phyloP scores from a whole-genome alignment of 805 yeast genomes.

The Millerago galiae region DNA sequence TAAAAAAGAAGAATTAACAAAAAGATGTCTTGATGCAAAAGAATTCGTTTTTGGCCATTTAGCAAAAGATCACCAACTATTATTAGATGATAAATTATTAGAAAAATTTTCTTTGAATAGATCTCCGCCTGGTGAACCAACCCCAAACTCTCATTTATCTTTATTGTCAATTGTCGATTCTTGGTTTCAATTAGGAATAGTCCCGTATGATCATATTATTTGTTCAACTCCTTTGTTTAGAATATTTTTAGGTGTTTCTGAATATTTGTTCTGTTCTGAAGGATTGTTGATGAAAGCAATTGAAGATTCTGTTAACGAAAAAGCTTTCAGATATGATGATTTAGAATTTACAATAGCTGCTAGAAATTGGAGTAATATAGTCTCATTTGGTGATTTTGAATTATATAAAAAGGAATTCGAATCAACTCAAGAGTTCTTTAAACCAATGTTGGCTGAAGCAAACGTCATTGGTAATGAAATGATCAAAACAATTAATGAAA shows the following conservation, averaged over 20 bases:
- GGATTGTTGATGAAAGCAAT: conserved; percentile 77
- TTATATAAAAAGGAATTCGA: conserved; percentile 70
- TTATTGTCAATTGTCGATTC: conserved; percentile 88
- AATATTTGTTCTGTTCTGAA: conserved; percentile 81
- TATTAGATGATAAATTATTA: conserved; percentile 71
- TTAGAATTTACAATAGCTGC: conserved; percentile 90
- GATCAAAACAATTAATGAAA: conserved; percentile 69
- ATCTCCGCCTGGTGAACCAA: conserved; percentile 55
- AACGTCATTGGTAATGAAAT: conserved; percentile 86
- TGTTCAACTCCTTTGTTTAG: conserved; percentile 93
- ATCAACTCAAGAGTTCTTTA: conserved; percentile 74
- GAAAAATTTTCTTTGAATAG: conserved; percentile 74
- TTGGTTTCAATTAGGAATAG: conserved; percentile 79
- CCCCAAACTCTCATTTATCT: conserved; percentile 87
- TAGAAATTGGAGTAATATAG: conserved; percentile 76
- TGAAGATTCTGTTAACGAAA: conserved; percentile 59
- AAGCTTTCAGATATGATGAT: conserved; percentile 79
- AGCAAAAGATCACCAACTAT: conserved; percentile 45
- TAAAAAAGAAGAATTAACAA: conserved; percentile 47
- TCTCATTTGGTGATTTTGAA: conserved; percentile 66
- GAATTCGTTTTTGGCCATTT: conserved; percentile 70
- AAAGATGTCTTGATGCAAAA: conserved; percentile 60
- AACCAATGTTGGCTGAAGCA: conserved; percentile 85
- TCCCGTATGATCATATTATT: conserved; percentile 94
- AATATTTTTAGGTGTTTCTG: conserved; percentile 90